Conservation (phyloP, 108 stramenopile genomes). For the Seminavis robusta region DNA sequence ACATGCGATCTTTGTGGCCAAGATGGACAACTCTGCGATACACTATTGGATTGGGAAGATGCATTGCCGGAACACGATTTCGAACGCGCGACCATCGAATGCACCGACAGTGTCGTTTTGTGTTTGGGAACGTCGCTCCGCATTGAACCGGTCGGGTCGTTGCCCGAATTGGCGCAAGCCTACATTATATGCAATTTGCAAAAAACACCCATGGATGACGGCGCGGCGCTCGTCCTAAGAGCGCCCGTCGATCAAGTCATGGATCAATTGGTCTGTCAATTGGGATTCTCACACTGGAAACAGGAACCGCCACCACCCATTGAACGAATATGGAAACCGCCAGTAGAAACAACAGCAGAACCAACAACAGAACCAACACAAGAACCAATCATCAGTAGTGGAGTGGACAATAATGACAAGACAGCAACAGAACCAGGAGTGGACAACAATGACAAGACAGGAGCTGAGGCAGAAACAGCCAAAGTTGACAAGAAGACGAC, state of each 20-base stretch:
- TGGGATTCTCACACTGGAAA: conserved; percentile 34
- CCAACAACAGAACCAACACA: too few species aligned
- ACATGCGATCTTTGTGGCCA: conserved; percentile 45
- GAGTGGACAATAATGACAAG: too few species aligned
- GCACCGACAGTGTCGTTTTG: conserved; percentile 70
- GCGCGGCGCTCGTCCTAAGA: conserved; percentile 64
- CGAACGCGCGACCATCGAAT: conserved; percentile 51
- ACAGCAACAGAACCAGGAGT: too few species aligned
- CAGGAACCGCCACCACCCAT: conserved; percentile 7
- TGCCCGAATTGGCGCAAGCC: conserved; percentile 55
- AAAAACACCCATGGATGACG: conserved; percentile 73
- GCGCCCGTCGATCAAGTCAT: conserved; percentile 81
- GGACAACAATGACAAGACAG: too few species aligned
- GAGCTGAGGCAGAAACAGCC: too few species aligned
- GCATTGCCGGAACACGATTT: conserved; percentile 68
- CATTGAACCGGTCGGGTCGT: conserved; percentile 79
- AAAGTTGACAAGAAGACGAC: too few species aligned
- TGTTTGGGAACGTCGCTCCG: conserved; percentile 83
- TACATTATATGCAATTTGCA: conserved; percentile 90
- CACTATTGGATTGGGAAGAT: conserved; percentile 88
- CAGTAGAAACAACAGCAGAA: too few species aligned
- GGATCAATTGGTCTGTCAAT: conserved; percentile 46
- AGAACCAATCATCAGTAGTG: too few species aligned
- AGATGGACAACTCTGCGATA: conserved; percentile 62
- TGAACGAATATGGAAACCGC: conserved; percentile 24